These are phyloP conservation scores for Alloteropsis semialata DNA, from an alignment of 176 grass and related monocot genomes.

Conservation along the genomic window DNA sequence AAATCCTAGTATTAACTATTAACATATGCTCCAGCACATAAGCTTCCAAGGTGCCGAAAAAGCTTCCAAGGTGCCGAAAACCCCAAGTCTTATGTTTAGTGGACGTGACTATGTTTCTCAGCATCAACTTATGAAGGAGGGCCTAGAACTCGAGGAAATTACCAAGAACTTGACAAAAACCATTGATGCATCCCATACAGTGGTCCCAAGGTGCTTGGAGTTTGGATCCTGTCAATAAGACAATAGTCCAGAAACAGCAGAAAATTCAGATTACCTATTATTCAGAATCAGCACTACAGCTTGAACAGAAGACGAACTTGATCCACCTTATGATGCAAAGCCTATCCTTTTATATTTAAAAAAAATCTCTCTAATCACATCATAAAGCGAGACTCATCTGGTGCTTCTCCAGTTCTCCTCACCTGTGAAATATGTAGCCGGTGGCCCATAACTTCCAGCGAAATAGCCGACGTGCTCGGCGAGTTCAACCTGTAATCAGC, in stretches of 20 bases:
- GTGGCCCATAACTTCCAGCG: constrained; percentile 74
- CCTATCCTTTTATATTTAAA: not conserved
- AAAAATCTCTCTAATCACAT: not conserved
- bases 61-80: not conserved
- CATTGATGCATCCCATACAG: constrained; percentile 98
- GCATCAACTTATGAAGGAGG: not conserved
- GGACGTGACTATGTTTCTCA: not conserved
- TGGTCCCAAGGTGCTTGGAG: constrained; percentile 87
- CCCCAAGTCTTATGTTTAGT: no score
- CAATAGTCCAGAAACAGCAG: not conserved
- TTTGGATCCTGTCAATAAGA: constrained; percentile 71
- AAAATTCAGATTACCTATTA: not conserved
- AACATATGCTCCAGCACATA: not conserved
- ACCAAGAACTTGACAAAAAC: constrained; percentile 95
- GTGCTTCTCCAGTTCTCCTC: not conserved
- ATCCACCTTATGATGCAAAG: not conserved
- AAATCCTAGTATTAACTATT: not conserved
- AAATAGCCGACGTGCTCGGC: constrained; percentile 79
- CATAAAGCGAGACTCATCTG: not conserved
- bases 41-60: not conserved
- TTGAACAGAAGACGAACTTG: not conserved
- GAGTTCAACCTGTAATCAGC: constrained; percentile 67
- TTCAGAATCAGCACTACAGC: not conserved
- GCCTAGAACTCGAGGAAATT: not conserved
- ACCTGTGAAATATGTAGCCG: constrained; percentile 82